Base-by-base conservation (phyloP, 441 rosid genomes). In the Euphorbia celastroides region DNA sequence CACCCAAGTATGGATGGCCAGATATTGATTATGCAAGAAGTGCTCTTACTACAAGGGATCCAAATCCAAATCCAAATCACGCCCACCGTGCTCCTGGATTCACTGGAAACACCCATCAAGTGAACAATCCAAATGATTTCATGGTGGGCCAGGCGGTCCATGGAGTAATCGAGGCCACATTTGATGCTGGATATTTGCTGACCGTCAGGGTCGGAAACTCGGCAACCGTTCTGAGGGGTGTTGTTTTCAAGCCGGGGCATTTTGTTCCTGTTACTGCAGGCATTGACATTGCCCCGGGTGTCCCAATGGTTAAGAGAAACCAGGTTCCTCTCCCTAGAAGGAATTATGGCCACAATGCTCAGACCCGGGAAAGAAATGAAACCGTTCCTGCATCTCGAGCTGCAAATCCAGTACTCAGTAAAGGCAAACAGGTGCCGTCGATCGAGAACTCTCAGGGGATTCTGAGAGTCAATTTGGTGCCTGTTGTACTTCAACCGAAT, bases 161-260 rank as follows among this genome's bases (percentile, higher is more conserved):
- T 69, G 96, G 97, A 41, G 83, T 86, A 22, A 70, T 91, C n/a
- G 97, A 91, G 75, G 93, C 92, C 3, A 61, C 84, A 51, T 91
- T 91, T 80, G 93, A 87, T 75, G 96, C 86, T 36, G 97, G 97
- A 59, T 91, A 85, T 73, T 80, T 91, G 79, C 88, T 91, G 20
- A 60, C 82, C 7, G 96, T 91, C 28, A 86, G 84, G 78, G 78
- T 86, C 68, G 89, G 90, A 23, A 78, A 80, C 75, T 77, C 90
- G 0, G 92, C 82, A 31, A 83, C 81, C 62, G 70, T 74, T 76
- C 76, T 91, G 74, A 83, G 88, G 72, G 97, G 96, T 51, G 84
- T 91, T 60, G 88, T 91, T 60, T 88, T 91, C 65, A 91, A 80
- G 80, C 88, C 93, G 9, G 96, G 93, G 34, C 75, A 62, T 20